These are phyloP conservation scores for Beta corolliflora DNA, from an alignment of 179 eudicot genomes.

Conservation along the genomic window DNA sequence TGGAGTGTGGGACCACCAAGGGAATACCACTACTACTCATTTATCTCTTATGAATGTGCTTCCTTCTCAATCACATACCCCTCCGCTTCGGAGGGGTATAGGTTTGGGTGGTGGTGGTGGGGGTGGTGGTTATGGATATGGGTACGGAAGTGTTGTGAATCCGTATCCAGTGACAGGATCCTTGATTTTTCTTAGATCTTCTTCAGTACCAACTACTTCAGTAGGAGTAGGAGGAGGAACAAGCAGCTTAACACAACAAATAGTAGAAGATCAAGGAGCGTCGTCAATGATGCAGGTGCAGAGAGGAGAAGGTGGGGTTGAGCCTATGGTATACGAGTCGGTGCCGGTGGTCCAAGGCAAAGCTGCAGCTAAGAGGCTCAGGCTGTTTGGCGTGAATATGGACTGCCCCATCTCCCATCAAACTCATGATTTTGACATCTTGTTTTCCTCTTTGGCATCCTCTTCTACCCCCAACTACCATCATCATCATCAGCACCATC, in stretches of 20 bases:
- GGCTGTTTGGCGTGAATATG: constrained; percentile 69
- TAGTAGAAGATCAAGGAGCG: neutral
- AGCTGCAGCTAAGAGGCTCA: constrained; percentile 46
- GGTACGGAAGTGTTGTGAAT: constrained; percentile 16
- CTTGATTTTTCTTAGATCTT: constrained; percentile 26
- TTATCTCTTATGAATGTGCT: constrained; percentile 20
- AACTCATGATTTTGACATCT: constrained; percentile 32
- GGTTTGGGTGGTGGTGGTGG: neutral
- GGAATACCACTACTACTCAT: neutral
- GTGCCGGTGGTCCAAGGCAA: constrained; percentile 79
- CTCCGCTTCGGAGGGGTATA: constrained; percentile 10
- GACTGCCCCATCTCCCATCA: constrained; percentile 57
- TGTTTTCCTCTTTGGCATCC: constrained; percentile 26
- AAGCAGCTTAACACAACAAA: neutral
- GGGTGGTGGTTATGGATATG: neutral
- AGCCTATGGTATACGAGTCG: constrained; percentile 53
- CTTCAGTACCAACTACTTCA: neutral
- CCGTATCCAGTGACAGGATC: constrained; percentile 26
- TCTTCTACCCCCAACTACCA: constrained; percentile 15
- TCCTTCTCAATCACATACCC: constrained; percentile 13
- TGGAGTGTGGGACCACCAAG: constrained; percentile 23
- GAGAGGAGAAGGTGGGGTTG: constrained; percentile 26
- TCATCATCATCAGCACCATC: constrained; percentile 1
- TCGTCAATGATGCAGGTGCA: constrained; percentile 12
- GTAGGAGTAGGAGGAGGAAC: neutral